A percentile compares a stretch with the other conserved stretches of the same genome.
Evolutionary conservation across 1,139 yeast species (phyloP).

Genomic region (Lodderomyces theae): DNA sequence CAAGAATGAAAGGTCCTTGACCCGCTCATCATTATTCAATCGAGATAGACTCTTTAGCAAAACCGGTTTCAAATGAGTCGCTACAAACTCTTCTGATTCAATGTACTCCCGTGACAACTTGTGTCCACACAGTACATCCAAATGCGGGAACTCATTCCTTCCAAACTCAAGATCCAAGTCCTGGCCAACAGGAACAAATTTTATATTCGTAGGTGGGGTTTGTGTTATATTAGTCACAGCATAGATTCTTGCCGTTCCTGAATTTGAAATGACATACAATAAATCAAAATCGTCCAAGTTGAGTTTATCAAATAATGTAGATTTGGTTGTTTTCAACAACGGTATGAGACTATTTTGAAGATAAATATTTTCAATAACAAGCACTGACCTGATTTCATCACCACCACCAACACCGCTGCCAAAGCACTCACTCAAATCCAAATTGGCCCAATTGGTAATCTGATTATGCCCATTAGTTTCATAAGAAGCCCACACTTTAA

Average conservation of each 20-base stretch:
- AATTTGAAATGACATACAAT: conserved; percentile 48
- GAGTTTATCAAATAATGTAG: conserved; percentile 11
- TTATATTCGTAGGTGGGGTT: conserved; percentile 43
- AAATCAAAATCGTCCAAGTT: conserved; percentile 41
- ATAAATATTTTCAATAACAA: conserved; percentile 57
- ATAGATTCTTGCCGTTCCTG: conserved; percentile 46
- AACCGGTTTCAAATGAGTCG: conserved; percentile 23
- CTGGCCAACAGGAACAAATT: conserved; percentile 19
- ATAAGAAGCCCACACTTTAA: conserved; percentile 74
- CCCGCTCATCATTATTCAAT: conserved; percentile 15
- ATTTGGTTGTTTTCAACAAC: not conserved
- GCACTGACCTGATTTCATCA: conserved; percentile 24
- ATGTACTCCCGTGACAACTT: conserved; percentile 10
- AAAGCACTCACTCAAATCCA: conserved; percentile 39
- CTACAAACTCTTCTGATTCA: conserved; percentile 17
- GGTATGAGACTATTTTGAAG: conserved; percentile 22
- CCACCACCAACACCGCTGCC: conserved; percentile 14
- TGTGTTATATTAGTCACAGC: conserved; percentile 52
- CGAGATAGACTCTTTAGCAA: conserved; percentile 21
- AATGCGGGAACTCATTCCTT: conserved; percentile 17
- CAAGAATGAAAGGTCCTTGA: conserved; percentile 22
- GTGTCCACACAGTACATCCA: conserved; percentile 3
- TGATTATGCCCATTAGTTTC: conserved; percentile 58
- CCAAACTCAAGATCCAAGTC: conserved; percentile 11
- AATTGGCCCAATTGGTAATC: conserved; percentile 58